Evolutionary conservation across 179 eudicot genomes (phyloP).

Genomic region (Spinacia oleracea): DNA sequence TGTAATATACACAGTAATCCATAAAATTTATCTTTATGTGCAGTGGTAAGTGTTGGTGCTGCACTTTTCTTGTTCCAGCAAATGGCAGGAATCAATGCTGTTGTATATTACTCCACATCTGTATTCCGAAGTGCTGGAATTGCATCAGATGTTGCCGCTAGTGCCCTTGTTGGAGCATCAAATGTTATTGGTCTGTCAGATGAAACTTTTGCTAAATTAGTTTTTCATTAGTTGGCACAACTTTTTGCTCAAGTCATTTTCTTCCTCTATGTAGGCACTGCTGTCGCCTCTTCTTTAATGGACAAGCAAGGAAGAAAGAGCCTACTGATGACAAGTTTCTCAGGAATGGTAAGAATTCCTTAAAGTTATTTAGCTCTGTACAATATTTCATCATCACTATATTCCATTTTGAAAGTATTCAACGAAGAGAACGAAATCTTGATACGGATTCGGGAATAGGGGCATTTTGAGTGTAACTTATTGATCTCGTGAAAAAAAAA

Average conservation of each 20-base stretch:
- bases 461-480: background rate
- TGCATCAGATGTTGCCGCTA: slow-evolving; percentile 96
- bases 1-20: background rate
- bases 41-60: slow-evolving; percentile 96
- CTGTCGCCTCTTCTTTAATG: slow-evolving; percentile 87
- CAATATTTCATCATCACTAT: background rate
- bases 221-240: background rate
- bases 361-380: background rate
- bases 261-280: slow-evolving; percentile 56
- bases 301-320: slow-evolving; percentile 96
- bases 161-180: slow-evolving; percentile 94
- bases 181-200: slow-evolving; percentile 73
- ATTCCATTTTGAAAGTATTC: background rate
- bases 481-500: too few relatives aligned
- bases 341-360: slow-evolving; percentile 69
- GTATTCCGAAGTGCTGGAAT: slow-evolving; percentile 97
- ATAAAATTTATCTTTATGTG: slow-evolving; percentile 23
- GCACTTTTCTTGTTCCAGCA: slow-evolving; percentile 97
- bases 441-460: background rate
- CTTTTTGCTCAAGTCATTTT: slow-evolving; percentile 9
- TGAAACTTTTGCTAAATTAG: background rate
- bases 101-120: slow-evolving; percentile 89
- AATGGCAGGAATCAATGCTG: slow-evolving; percentile 97
- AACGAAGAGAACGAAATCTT: background rate
- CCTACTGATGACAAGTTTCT: slow-evolving; percentile 81